Conservation (phyloP, 768 basidiomycete genomes). For the Collybia sordida region DNA sequence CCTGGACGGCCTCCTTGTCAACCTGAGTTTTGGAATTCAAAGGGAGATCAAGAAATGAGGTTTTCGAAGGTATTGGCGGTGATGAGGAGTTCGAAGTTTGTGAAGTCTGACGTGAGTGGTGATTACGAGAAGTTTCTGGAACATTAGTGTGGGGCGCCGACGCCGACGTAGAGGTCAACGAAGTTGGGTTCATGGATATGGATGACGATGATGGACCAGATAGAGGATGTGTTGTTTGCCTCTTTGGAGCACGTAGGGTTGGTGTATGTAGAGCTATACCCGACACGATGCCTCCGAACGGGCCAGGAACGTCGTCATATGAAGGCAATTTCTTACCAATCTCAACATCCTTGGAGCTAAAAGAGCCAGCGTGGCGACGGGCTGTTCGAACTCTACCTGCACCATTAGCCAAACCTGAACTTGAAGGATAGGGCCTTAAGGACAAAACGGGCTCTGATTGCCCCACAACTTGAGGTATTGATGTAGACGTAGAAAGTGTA, state of each 20-base stretch:
- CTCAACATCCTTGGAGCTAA: constrained; percentile 90
- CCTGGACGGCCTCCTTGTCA: constrained; percentile 76
- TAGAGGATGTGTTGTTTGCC: constrained; percentile 39
- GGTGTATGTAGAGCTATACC: constrained; percentile 35
- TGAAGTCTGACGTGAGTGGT: constrained; percentile 37
- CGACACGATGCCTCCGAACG: constrained; percentile 34
- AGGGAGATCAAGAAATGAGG: constrained; percentile 45
- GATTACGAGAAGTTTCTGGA: constrained; percentile 16
- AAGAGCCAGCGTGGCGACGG: constrained; percentile 91
- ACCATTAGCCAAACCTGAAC: constrained; percentile 15
- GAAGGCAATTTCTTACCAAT: constrained; percentile 79
- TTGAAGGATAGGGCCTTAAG: constrained; percentile 9
- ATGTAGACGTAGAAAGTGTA: not conserved
- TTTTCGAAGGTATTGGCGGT: constrained; percentile 36
- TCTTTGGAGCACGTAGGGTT: constrained; percentile 51
- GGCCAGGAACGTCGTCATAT: constrained; percentile 45
- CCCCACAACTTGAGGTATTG: not conserved
- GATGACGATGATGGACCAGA: constrained; percentile 27
- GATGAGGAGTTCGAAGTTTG: constrained; percentile 33
- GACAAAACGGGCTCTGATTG: constrained; percentile 18
- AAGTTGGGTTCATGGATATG: constrained; percentile 31
- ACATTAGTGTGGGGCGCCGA: constrained; percentile 4
- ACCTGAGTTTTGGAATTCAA: constrained; percentile 61
- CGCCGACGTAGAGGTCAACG: constrained; percentile 27
- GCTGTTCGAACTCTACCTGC: constrained; percentile 51